Evolutionary conservation across 2,329 filamentous ascomycete genomes (phyloP), one percentile per base, ranked within the genome.

Genomic region (Aspergillus pseudoviridinutans): DNA sequence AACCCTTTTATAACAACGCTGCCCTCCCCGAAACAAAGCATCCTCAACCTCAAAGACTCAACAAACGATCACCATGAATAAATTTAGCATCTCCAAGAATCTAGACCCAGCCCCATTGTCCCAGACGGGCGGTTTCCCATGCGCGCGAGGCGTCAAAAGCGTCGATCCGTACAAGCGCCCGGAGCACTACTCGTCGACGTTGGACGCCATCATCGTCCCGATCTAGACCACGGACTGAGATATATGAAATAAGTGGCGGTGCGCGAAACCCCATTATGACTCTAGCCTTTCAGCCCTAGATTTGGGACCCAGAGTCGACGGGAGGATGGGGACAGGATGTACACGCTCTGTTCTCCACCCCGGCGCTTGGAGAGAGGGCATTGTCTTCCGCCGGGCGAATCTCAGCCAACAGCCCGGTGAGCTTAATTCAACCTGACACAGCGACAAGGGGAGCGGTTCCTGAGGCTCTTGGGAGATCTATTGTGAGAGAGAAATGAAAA

Each of bases 361-460:
- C 54, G 65, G 69, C 69, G 69, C 68, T 64, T 71, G 64, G 49
- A 62, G 60, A 47, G 12, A 7, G 44, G 47, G 57, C 51, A 50
- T 53, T 56, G 49, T 51, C 44, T 57, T 38, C 60, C 58, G 52
- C 50, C 56, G 57, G 52, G 50, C 49, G 24, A 47, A 38, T 67
- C 62, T 64, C 61, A 65, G 58, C 69, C 69, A 71, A 65, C 65
- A 64, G 56, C 61, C 64, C 51, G 50, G 42, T 28, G 58, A 64
- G 62, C 58, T 61, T 63, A 63, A 55, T 58, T 55, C 25, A 42
- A 65, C 56, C 46, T 65, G 60, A 65, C 47, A 61, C 63, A 56
- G 28, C n/a, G 20, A 22, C 42, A 22, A 46, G 42, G 42, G n/a
- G 22, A 14, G 8, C 9, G 5, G 4, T 49, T 44, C 35, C 27